Percentiles rank a stretch among this genome's conserved stretches.
Evolutionary conservation across 176 grass and related monocot species (phyloP).

Genomic region (Zizania latifolia): DNA sequence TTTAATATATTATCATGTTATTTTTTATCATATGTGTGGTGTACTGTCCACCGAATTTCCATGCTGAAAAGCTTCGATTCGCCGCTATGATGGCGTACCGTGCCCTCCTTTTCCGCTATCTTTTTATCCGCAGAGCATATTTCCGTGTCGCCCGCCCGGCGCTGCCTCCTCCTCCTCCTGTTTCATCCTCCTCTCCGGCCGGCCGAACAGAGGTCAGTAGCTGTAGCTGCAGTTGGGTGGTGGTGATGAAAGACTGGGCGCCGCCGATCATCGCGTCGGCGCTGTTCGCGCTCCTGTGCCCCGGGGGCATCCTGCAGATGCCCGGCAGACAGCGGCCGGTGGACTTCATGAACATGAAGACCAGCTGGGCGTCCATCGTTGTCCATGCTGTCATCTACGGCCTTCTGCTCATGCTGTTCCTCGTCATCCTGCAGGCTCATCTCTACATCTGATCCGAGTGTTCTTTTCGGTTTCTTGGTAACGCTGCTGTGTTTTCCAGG

Average conservation of each 20-base stretch:
- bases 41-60: constrained; percentile 30
- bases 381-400: constrained; percentile 71
- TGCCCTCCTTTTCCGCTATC: constrained; percentile 3
- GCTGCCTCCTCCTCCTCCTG: neutral
- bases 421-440: constrained; percentile 51
- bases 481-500: neutral
- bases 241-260: constrained; percentile 76
- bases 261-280: constrained; percentile 71
- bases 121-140: constrained; percentile 1
- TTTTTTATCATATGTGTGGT: too few species aligned
- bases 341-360: constrained; percentile 77
- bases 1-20: too few species aligned
- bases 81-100: constrained; percentile 3
- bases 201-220: neutral
- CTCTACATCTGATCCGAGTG: constrained; percentile 48
- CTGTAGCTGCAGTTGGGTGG: neutral
- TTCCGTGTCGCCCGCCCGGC: neutral
- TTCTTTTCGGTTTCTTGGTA: neutral
- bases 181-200: neutral
- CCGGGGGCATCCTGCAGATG: constrained; percentile 77
- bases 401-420: constrained; percentile 59
- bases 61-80: constrained; percentile 25
- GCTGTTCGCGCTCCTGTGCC: constrained; percentile 79
- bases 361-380: constrained; percentile 65
- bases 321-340: constrained; percentile 68